Conservation (phyloP, 306 rosid species). For the Prunus davidiana region DNA sequence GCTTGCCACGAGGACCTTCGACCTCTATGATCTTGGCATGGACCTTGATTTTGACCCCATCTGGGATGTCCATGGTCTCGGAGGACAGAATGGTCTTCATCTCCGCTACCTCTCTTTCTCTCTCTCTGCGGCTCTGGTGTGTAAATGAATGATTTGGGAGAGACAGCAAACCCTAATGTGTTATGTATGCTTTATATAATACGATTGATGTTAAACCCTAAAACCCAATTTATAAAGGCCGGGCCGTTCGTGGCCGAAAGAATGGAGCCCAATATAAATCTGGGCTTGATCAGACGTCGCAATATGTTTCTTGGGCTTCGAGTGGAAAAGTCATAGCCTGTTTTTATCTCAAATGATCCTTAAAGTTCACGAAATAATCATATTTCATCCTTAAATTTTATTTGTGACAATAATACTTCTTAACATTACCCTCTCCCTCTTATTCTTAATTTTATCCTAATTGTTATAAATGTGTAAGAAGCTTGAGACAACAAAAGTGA, state of each 20-base stretch:
- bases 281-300: background rate
- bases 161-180: background rate
- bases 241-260: background rate
- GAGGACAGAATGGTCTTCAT: constrained; percentile 81
- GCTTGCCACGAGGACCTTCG: constrained; percentile 78
- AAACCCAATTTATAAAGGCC: too few species aligned
- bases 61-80: constrained; percentile 72
- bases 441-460: background rate
- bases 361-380: too few species aligned
- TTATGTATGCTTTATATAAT: background rate
- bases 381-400: too few species aligned
- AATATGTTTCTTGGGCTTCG: too few species aligned
- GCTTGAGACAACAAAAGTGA: constrained; percentile 24
- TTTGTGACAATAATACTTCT: too few species aligned
- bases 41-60: constrained; percentile 67
- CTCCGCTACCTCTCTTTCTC: background rate
- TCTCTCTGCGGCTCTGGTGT: background rate
- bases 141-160: background rate
- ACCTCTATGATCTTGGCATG: constrained; percentile 77
- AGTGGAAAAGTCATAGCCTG: too few species aligned
- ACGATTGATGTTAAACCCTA: background rate
- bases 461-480: constrained; percentile 19
- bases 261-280: background rate
- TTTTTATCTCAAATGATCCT: rapidly evolving
- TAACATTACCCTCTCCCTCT: too few species aligned